phyloP scores from a whole-genome alignment of 306 rosid species.

The Dalbergia cochinchinensis region DNA sequence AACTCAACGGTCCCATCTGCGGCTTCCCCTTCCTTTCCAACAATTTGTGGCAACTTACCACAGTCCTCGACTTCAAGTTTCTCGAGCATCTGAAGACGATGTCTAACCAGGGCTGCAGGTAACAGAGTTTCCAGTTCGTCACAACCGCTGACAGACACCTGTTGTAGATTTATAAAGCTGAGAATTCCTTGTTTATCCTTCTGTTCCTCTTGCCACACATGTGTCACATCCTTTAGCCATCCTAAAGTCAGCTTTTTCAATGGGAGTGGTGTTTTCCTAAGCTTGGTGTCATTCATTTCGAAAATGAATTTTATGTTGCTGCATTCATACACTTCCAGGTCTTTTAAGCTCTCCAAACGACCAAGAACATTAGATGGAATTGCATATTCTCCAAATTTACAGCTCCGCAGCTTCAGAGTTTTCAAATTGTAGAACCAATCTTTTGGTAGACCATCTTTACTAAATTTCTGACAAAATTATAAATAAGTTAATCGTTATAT shows the following conservation, averaged over 20 bases:
- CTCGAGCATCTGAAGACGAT: not conserved
- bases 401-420: not conserved
- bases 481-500: not conserved
- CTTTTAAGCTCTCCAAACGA: constrained; percentile 2
- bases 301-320: not conserved
- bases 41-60: not conserved
- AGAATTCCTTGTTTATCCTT: not conserved
- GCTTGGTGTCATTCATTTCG: not conserved
- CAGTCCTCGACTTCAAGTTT: fast-evolving
- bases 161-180: not conserved
- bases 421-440: not conserved
- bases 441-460: not conserved
- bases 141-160: fast-evolving
- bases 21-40: not conserved
- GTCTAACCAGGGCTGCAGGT: not conserved
- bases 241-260: not conserved
- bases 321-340: not conserved
- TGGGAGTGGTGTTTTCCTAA: not conserved
- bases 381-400: not conserved
- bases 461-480: not conserved
- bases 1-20: not conserved
- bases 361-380: not conserved
- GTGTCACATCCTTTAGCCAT: not conserved
- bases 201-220: not conserved
- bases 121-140: not conserved